A percentile compares a stretch with the other conserved stretches of the same genome.
phyloP scores from a whole-genome alignment of 257 asterid genomes.

The Rauvolfia tetraphylla region DNA sequence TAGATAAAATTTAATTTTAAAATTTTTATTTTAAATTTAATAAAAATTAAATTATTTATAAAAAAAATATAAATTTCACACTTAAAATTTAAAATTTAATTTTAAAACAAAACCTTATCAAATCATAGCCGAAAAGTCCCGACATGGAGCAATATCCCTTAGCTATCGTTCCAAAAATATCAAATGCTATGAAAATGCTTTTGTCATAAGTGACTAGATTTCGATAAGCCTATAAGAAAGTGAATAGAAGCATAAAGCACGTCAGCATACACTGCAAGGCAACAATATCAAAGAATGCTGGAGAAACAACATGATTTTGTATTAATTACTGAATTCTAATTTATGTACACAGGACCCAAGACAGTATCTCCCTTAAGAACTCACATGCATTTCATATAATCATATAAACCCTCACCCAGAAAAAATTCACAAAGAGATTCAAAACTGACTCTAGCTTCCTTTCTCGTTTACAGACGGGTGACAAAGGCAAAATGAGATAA shows the following conservation, averaged over 20 bases:
- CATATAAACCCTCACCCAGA: neutral
- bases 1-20: no score
- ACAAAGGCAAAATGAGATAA: neutral
- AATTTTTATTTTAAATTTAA: no score
- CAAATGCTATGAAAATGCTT: no score
- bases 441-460: neutral
- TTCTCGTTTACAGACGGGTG: conserved; percentile 10
- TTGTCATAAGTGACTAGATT: no score
- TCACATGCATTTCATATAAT: neutral
- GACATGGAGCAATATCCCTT: no score
- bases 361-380: neutral
- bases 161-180: no score
- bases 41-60: no score
- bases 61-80: no score
- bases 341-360: conserved; percentile 17
- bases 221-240: neutral
- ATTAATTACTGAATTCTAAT: neutral
- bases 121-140: no score
- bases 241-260: neutral
- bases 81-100: no score
- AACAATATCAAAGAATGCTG: neutral
- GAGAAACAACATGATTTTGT: neutral
- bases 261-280: no score
- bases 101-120: no score
- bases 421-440: neutral